phyloP scores from a whole-genome alignment of 1,284 basidiomycete genomes.

The Leucoagaricus sp. region DNA sequence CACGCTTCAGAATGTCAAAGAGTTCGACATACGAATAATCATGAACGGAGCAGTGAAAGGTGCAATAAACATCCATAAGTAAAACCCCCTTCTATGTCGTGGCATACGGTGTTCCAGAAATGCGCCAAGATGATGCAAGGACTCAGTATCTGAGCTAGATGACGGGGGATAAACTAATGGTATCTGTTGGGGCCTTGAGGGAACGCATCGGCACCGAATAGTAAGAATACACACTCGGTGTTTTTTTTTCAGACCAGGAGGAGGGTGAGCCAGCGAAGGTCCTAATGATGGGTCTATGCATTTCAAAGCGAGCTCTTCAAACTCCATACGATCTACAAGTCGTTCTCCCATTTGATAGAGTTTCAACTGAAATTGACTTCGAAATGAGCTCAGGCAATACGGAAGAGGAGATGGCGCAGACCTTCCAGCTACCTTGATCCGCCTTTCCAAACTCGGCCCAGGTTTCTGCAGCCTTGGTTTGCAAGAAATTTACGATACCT shows the following conservation, averaged over 20 bases:
- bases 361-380: slow-evolving; percentile 43
- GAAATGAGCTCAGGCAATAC: background rate
- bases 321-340: slow-evolving; percentile 68
- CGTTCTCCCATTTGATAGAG: slow-evolving; percentile 65
- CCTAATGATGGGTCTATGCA: slow-evolving; percentile 68
- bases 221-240: slow-evolving; percentile 2
- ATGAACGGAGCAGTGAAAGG: slow-evolving; percentile 75
- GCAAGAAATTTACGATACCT: slow-evolving; percentile 44
- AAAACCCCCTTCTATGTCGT: slow-evolving; percentile 64
- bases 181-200: slow-evolving; percentile 55
- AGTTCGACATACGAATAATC: slow-evolving; percentile 61
- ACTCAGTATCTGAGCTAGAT: slow-evolving; percentile 40
- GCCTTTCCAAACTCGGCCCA: slow-evolving; percentile 73
- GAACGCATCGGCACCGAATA: slow-evolving; percentile 31
- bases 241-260: slow-evolving; percentile 22
- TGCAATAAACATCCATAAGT: slow-evolving; percentile 59
- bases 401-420: slow-evolving; percentile 26
- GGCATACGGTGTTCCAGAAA: slow-evolving; percentile 59
- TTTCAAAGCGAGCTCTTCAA: slow-evolving; percentile 74
- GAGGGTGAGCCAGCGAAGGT: slow-evolving; percentile 38
- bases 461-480: slow-evolving; percentile 49
- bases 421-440: slow-evolving; percentile 66
- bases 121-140: slow-evolving; percentile 53
- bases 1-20: slow-evolving; percentile 4
- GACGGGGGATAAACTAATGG: slow-evolving; percentile 70